Conservation (phyloP, 768 basidiomycete species). For the Dioszegia crocea region DNA sequence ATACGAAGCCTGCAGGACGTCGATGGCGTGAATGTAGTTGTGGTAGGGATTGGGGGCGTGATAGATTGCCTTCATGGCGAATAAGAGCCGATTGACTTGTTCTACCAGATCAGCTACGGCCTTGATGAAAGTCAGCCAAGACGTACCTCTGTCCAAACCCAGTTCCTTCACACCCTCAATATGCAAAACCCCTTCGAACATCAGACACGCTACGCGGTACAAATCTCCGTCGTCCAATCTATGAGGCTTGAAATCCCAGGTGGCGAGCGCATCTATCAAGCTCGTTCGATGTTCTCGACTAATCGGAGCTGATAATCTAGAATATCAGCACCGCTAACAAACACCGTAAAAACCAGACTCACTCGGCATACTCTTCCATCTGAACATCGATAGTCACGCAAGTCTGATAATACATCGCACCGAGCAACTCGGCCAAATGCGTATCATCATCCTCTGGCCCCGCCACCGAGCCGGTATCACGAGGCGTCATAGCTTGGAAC, state of each 20-base stretch:
- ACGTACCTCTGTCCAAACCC: constrained; percentile 48
- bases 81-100: constrained; percentile 71
- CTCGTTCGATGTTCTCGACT: constrained; percentile 54
- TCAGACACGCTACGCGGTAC: constrained; percentile 69
- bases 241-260: constrained; percentile 90
- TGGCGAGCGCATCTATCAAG: constrained; percentile 65
- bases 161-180: constrained; percentile 60
- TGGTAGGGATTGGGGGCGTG: constrained; percentile 90
- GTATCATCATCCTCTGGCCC: constrained; percentile 25
- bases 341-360: constrained; percentile 7
- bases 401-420: constrained; percentile 79
- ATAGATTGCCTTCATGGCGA: constrained; percentile 86
- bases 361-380: constrained; percentile 44
- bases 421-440: constrained; percentile 70
- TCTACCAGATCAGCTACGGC: constrained; percentile 52
- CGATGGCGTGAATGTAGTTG: constrained; percentile 94
- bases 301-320: constrained; percentile 53
- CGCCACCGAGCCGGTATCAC: constrained; percentile 27
- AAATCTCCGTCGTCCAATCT: constrained; percentile 76
- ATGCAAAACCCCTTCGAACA: constrained; percentile 80
- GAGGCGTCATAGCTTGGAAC: constrained; percentile 5
- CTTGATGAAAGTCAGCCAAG: constrained; percentile 57
- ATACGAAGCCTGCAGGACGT: constrained; percentile 90
- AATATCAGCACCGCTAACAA: background rate
- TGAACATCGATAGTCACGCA: constrained; percentile 59